Evolutionary conservation across 1,284 basidiomycete species (phyloP).

Genomic region (Sporisorium scitamineum): DNA sequence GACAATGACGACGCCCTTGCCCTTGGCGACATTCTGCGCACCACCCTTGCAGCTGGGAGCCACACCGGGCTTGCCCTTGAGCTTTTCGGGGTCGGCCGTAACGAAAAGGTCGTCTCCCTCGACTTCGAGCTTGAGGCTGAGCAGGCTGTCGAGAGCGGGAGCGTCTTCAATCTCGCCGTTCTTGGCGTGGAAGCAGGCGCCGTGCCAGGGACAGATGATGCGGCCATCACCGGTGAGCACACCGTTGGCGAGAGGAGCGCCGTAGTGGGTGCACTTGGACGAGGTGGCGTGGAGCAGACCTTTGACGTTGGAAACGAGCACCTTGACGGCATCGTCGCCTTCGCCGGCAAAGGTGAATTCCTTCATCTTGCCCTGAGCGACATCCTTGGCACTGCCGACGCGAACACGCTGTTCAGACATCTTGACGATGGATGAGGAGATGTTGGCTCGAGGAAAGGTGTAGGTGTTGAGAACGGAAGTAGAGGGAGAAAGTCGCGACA

Average conservation of each 20-base stretch:
- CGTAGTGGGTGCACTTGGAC: constrained; percentile 89
- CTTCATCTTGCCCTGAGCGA: constrained; percentile 71
- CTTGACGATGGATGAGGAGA: constrained; percentile 18
- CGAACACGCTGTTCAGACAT: constrained; percentile 51
- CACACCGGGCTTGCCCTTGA: constrained; percentile 71
- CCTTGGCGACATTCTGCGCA: constrained; percentile 68
- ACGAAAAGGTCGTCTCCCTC: constrained; percentile 82
- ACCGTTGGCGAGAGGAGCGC: constrained; percentile 83
- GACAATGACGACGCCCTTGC: constrained; percentile 82
- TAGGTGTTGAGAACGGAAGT: neutral
- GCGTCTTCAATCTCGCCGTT: constrained; percentile 80
- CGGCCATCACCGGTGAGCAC: constrained; percentile 82
- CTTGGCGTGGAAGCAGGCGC: constrained; percentile 86
- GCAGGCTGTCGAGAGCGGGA: constrained; percentile 85
- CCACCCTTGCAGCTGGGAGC: constrained; percentile 61
- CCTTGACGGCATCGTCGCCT: constrained; percentile 74
- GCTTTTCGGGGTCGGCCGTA: constrained; percentile 77
- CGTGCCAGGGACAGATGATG: constrained; percentile 88
- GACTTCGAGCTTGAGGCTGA: constrained; percentile 80
- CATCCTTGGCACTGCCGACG: constrained; percentile 44
- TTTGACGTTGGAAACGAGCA: constrained; percentile 80
- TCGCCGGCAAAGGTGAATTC: constrained; percentile 81
- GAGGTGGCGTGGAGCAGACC: constrained; percentile 79
- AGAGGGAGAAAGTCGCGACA: neutral
- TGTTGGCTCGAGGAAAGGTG: constrained; percentile 5